Percentiles rank a stretch among this genome's conserved stretches.
Conservation (phyloP, 805 yeast species). For the Candida railenensis region DNA sequence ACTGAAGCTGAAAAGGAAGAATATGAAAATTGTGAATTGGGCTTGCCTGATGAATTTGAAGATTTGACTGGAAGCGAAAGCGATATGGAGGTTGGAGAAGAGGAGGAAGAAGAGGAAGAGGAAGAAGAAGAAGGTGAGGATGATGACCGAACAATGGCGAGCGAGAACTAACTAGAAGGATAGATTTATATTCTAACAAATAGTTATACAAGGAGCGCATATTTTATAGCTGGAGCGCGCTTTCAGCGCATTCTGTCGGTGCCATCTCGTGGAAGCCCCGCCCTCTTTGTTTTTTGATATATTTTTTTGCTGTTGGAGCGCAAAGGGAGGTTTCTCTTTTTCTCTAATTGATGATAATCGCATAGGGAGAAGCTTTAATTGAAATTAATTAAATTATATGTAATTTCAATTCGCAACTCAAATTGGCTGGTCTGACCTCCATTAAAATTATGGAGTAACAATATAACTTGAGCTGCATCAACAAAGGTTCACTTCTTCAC, state of each 20-base stretch:
- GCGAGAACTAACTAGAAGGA: conserved; percentile 21
- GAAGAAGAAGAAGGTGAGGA: conserved; percentile 27
- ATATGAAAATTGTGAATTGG: conserved; percentile 62
- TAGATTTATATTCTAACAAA: too few species aligned
- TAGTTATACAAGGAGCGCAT: too few species aligned
- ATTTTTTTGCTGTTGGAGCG: neutral
- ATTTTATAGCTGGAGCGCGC: too few species aligned
- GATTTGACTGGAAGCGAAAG: conserved; percentile 26
- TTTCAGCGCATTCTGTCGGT: too few species aligned
- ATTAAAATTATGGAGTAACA: too few species aligned
- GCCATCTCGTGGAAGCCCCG: too few species aligned
- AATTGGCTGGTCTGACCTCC: too few species aligned
- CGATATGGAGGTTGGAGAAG: conserved; percentile 12
- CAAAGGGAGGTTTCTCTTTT: neutral
- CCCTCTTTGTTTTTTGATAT: neutral
- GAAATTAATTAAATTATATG: too few species aligned
- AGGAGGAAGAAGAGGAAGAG: conserved; percentile 26
- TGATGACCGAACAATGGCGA: conserved; percentile 43
- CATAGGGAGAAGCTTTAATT: too few species aligned
- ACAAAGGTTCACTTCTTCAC: too few species aligned
- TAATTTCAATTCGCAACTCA: neutral
- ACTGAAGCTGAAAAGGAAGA: conserved; percentile 62
- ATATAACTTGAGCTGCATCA: too few species aligned
- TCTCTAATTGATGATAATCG: too few species aligned
- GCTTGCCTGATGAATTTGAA: conserved; percentile 41